Evolutionary conservation across 2,329 filamentous ascomycete species (phyloP).

Genomic region (Aschersonia sp.): DNA sequence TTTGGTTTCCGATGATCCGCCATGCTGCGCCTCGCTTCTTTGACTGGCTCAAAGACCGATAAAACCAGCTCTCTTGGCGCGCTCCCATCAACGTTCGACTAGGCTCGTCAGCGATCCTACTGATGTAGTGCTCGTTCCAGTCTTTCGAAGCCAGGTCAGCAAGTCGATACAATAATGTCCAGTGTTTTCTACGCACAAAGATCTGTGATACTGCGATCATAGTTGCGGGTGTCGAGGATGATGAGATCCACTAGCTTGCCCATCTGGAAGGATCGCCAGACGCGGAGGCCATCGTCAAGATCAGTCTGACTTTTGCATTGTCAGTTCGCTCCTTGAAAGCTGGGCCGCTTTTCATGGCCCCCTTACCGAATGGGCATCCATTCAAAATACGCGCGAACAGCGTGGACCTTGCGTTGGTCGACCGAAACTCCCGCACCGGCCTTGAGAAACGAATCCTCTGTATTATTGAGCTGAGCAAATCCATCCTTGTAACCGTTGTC

Average conservation of each 20-base stretch:
- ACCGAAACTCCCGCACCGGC: too few species aligned
- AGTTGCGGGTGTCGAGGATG: conserved; percentile 55
- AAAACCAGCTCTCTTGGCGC: conserved; percentile 64
- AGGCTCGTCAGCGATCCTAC: conserved; percentile 48
- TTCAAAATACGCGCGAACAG: too few species aligned
- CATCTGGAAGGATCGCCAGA: conserved; percentile 50
- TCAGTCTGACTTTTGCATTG: too few species aligned
- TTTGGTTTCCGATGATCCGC: conserved; percentile 58
- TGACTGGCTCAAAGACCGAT: conserved; percentile 40
- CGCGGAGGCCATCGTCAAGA: too few species aligned
- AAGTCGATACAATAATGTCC: neutral
- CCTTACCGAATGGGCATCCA: too few species aligned
- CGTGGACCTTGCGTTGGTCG: too few species aligned
- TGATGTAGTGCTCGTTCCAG: conserved; percentile 48
- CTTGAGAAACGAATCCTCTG: too few species aligned
- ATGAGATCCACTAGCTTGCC: conserved; percentile 52
- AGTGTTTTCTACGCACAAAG: conserved; percentile 11
- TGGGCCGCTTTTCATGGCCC: too few species aligned
- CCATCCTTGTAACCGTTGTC: too few species aligned
- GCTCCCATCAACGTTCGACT: conserved; percentile 56
- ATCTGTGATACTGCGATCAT: conserved; percentile 49
- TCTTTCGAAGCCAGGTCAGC: conserved; percentile 4
- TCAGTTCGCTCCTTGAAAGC: too few species aligned
- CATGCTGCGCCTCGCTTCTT: conserved; percentile 52
- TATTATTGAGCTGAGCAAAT: too few species aligned